Base-by-base conservation (phyloP, 2,329 filamentous ascomycete genomes). In the Fusarium xyrophilum region DNA sequence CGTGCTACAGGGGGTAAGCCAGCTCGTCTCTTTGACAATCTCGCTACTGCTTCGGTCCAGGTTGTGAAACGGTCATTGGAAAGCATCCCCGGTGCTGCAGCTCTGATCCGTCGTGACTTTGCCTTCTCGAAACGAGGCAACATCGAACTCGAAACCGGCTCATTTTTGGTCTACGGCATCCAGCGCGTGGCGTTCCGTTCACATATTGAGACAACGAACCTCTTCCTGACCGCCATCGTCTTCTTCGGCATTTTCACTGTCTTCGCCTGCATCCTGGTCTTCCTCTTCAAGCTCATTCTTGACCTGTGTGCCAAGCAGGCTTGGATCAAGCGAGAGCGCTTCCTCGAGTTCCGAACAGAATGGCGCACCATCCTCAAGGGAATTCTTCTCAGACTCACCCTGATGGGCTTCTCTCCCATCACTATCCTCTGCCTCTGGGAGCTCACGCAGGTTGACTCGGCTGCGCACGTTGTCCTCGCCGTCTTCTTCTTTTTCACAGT, bases 311-410 rank as follows among this genome's bases (percentile, higher is more conserved):
- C 89, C 69, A 93, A 88, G 81, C 84, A 88, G 64, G 88, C 88
- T 70, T 91, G 88, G 84, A 92, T 97, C 83, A 91, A 93, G 82
- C 84, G 84, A 54, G 91, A 97, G 76, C 93, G 92, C 73, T 97
- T 97, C 79, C 84, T 91, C 72, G 94, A 97, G 72, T 97, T 98
- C 86, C 90, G 95, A 67, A 94, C 95, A 74, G 93, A 93, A 70
- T 97, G 95, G 95, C 89, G 90, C 67, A 93, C 93, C 14, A 90
- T 97, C 8, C 86, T 97, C 75, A 96, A 97, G 83, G 95, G 95
- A 60, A 96, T 97, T 71, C 84, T 97, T 68, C 97, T 96, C 85
- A 91, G 95, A 69, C 85, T 97, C 72, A 88, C 93, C 39, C 85
- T 97, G 27, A 95, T 97, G 74, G 93, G 93, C 65, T 97, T 93